A percentile compares a stretch with the other conserved stretches of the same genome.
Conservation (phyloP, 2,329 filamentous ascomycete genomes). For the Monilinia laxa region DNA sequence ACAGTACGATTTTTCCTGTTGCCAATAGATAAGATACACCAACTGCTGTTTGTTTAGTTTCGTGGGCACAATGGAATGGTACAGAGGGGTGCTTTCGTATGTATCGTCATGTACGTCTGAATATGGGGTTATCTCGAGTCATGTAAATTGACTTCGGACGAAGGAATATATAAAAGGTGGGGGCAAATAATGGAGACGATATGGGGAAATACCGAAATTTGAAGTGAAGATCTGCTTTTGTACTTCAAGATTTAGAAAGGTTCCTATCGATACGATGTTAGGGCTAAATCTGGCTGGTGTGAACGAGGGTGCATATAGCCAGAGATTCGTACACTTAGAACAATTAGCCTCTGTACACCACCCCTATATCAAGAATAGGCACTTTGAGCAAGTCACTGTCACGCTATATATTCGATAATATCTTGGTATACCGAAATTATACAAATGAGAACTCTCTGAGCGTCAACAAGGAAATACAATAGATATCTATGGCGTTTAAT, state of each 20-base stretch:
- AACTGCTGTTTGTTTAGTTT: neutral
- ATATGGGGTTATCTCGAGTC: constrained; percentile 12
- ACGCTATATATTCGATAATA: neutral
- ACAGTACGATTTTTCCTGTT: neutral
- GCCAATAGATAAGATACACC: constrained; percentile 7
- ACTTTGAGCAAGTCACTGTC: neutral
- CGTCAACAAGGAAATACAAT: neutral
- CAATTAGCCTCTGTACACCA: too few species aligned
- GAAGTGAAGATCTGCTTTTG: neutral
- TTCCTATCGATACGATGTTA: too few species aligned
- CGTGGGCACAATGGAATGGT: neutral
- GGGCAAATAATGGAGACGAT: constrained; percentile 4
- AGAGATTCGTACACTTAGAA: too few species aligned
- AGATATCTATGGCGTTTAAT: neutral
- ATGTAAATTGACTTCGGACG: constrained; percentile 7
- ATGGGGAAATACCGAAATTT: neutral
- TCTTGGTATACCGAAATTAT: neutral
- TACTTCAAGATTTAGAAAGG: too few species aligned
- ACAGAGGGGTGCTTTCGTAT: neutral
- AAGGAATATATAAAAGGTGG: neutral
- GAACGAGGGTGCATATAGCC: too few species aligned
- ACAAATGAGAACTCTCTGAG: neutral
- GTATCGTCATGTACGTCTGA: constrained; percentile 11
- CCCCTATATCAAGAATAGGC: neutral
- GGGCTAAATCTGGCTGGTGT: too few species aligned